These are phyloP conservation scores for Sclerotinia minor DNA, from an alignment of 2,329 filamentous ascomycete species.

Conservation along the genomic window DNA sequence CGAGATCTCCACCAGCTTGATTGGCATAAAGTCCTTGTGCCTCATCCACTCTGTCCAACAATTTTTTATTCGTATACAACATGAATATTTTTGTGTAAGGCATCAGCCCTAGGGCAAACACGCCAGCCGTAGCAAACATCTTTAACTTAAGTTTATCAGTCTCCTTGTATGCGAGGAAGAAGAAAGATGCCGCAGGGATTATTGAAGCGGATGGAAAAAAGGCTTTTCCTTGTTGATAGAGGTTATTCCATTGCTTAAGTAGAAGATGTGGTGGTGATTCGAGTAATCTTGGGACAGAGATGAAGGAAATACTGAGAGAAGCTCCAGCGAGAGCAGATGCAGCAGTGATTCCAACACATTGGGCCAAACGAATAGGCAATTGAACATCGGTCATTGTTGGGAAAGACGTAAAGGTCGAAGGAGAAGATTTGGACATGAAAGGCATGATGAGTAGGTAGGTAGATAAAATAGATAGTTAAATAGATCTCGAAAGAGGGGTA, in stretches of 20 bases:
- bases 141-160: slow-evolving; percentile 23
- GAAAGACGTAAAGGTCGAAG: slow-evolving; percentile 19
- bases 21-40: slow-evolving; percentile 39
- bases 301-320: slow-evolving; percentile 46
- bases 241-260: slow-evolving; percentile 54
- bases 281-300: slow-evolving; percentile 54
- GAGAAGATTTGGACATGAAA: slow-evolving; percentile 17
- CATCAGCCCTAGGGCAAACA: slow-evolving; percentile 48
- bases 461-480: no score
- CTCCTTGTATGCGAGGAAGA: slow-evolving; percentile 48
- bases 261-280: slow-evolving; percentile 56
- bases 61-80: slow-evolving; percentile 49
- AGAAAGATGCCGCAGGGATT: slow-evolving; percentile 47
- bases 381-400: slow-evolving; percentile 6
- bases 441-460: slow-evolving; percentile 18
- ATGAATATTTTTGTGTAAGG: slow-evolving; percentile 55
- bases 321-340: slow-evolving; percentile 49
- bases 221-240: slow-evolving; percentile 45
- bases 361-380: slow-evolving; percentile 47
- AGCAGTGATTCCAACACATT: slow-evolving; percentile 53
- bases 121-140: slow-evolving; percentile 48
- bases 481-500: slow-evolving; percentile 11
- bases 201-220: slow-evolving; percentile 45
- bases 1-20: slow-evolving; percentile 18
- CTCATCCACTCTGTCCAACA: slow-evolving; percentile 48